phyloP scores from a whole-genome alignment of 192 early-diverging fungal genomes.

The Gigaspora rosea region DNA sequence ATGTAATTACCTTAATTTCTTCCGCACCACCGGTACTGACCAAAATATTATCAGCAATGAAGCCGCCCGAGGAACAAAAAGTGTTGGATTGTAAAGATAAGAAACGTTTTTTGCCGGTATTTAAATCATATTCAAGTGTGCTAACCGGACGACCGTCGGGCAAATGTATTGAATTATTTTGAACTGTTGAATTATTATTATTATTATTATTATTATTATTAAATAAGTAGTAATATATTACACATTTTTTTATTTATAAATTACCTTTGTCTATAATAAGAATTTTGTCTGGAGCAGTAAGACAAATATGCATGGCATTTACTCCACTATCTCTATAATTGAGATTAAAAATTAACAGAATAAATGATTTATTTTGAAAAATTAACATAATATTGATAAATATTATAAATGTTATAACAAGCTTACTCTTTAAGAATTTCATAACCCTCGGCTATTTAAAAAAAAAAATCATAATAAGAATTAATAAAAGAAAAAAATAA shows the following conservation, averaged over 20 bases:
- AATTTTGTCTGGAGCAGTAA: constrained; percentile 48
- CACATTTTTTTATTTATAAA: neutral
- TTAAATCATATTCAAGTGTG: constrained; percentile 52
- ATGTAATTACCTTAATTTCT: constrained; percentile 19
- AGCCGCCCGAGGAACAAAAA: constrained; percentile 57
- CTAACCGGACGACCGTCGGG: constrained; percentile 44
- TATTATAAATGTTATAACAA: too few species aligned
- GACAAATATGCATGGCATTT: constrained; percentile 50
- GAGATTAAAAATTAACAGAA: too few species aligned
- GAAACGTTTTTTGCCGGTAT: constrained; percentile 41
- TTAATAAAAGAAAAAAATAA: too few species aligned
- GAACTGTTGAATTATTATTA: constrained; percentile 22
- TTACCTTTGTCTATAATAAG: constrained; percentile 62
- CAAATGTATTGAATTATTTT: constrained; percentile 50
- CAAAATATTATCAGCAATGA: constrained; percentile 52
- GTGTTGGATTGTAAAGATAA: constrained; percentile 53
- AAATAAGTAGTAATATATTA: neutral
- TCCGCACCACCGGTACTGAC: constrained; percentile 54
- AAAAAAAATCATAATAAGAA: too few species aligned
- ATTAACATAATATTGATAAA: too few species aligned
- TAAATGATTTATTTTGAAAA: too few species aligned
- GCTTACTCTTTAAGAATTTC: too few species aligned
- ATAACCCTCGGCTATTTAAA: too few species aligned
- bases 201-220: neutral
- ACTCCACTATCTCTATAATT: neutral